phyloP scores from a whole-genome alignment of 2,329 filamentous ascomycete species.

The Hypoxylon sp. region DNA sequence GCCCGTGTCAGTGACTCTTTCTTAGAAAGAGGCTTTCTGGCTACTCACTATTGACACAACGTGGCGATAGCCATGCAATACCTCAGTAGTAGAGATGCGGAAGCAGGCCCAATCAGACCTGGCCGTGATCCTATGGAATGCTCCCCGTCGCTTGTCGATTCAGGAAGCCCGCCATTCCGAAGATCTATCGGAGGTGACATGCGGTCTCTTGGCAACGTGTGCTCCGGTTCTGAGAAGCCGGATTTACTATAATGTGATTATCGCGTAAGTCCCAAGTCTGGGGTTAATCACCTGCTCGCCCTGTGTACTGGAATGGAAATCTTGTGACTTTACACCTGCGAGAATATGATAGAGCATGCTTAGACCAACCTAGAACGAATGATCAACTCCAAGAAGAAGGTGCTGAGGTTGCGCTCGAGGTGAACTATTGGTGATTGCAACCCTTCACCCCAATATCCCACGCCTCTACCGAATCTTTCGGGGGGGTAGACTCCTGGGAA shows the following conservation, averaged over 20 bases:
- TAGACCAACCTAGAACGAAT: neutral
- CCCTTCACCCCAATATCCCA: neutral
- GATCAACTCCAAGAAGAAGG: neutral
- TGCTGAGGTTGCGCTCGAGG: neutral
- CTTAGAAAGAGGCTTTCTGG: too few species aligned
- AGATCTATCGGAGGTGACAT: slow-evolving; percentile 3
- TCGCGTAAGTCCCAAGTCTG: slow-evolving; percentile 4
- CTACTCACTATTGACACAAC: slow-evolving; percentile 16
- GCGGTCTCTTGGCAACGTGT: slow-evolving; percentile 10
- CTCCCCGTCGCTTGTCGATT: neutral
- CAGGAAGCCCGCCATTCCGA: slow-evolving; percentile 2
- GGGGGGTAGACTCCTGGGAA: too few species aligned
- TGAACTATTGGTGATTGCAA: neutral
- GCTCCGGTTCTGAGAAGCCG: neutral
- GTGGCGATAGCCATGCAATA: slow-evolving; percentile 12
- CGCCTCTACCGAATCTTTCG: neutral
- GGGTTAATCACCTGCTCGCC: neutral
- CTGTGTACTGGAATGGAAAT: neutral
- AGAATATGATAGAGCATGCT: too few species aligned
- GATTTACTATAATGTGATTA: slow-evolving; percentile 12
- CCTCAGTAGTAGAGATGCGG: slow-evolving; percentile 3
- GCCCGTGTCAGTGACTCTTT: neutral
- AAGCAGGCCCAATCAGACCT: neutral
- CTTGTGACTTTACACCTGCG: neutral
- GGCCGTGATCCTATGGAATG: neutral